A percentile compares a stretch with the other conserved stretches of the same genome.
Conservation (phyloP, 371 early-diverging fungal species). For the Lichtheimia hyalospora region DNA sequence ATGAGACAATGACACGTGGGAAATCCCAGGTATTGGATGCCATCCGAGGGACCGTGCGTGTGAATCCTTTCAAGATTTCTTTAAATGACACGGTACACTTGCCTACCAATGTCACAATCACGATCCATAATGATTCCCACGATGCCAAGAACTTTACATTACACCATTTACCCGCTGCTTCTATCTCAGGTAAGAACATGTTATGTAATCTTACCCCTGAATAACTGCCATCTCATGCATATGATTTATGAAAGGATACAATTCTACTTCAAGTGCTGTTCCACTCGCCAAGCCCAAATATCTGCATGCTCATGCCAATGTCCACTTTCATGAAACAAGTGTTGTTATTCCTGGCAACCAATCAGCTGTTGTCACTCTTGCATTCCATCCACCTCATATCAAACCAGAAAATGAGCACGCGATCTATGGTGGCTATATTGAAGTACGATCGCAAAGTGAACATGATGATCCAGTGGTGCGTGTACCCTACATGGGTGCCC, state of each 20-base stretch:
- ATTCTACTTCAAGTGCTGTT: slow-evolving; percentile 9
- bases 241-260: slow-evolving; percentile 10
- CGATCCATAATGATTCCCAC: slow-evolving; percentile 12
- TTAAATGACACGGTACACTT: slow-evolving; percentile 19
- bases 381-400: slow-evolving; percentile 7
- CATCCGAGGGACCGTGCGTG: slow-evolving; percentile 6
- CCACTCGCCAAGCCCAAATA: slow-evolving; percentile 11
- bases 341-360: neutral
- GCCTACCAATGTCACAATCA: neutral
- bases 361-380: neutral
- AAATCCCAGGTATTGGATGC: slow-evolving; percentile 12
- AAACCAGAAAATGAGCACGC: neutral
- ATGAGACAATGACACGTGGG: neutral
- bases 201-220: neutral
- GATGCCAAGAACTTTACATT: slow-evolving; percentile 3
- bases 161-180: slow-evolving; percentile 10
- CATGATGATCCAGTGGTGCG: neutral
- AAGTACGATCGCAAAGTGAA: neutral
- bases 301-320: neutral
- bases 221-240: neutral
- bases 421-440: slow-evolving; percentile 17
- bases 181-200: neutral
- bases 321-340: slow-evolving; percentile 1
- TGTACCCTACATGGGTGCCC: slow-evolving; percentile 17
- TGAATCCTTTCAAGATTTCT: slow-evolving; percentile 16